A percentile compares a stretch with the other conserved stretches of the same genome.
phyloP scores from a whole-genome alignment of 805 yeast genomes.

The Yamadazyma olivae region DNA sequence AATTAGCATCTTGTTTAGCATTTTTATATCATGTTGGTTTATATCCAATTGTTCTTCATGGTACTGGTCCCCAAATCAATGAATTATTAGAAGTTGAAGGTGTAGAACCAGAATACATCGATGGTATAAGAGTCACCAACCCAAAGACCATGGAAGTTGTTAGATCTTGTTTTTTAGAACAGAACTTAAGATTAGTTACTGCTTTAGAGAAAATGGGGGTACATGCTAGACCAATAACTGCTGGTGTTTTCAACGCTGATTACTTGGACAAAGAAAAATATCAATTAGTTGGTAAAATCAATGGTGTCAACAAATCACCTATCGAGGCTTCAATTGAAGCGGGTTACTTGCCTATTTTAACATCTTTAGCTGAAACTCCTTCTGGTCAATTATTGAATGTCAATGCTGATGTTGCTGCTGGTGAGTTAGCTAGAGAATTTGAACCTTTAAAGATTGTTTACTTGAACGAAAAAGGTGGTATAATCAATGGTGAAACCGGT shows the following conservation, averaged over 20 bases:
- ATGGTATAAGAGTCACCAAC: constrained; percentile 96
- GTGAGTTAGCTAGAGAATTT: constrained; percentile 93
- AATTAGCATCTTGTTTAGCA: constrained; percentile 92
- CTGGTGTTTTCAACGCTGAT: constrained; percentile 94
- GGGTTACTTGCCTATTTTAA: constrained; percentile 94
- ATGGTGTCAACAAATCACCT: constrained; percentile 76
- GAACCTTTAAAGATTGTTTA: constrained; percentile 97
- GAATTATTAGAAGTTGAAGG: constrained; percentile 90
- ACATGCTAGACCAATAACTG: constrained; percentile 96
- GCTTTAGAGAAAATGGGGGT: constrained; percentile 97
- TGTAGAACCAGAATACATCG: constrained; percentile 91
- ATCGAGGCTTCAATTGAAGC: constrained; percentile 93
- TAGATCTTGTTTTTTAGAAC: constrained; percentile 91
- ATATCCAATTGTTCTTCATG: constrained; percentile 95
- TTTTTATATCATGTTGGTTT: constrained; percentile 96
- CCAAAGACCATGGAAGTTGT: constrained; percentile 94
- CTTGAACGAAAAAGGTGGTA: constrained; percentile 96
- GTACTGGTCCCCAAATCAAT: constrained; percentile 98
- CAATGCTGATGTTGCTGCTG: constrained; percentile 98
- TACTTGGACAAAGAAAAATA: constrained; percentile 89
- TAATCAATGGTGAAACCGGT: constrained; percentile 86
- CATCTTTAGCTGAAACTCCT: constrained; percentile 94
- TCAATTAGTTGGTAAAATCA: constrained; percentile 88
- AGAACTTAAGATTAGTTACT: constrained; percentile 89
- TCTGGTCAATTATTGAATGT: constrained; percentile 96